phyloP scores from a whole-genome alignment of 2,329 filamentous ascomycete species.

The Didymella keratinophila region DNA sequence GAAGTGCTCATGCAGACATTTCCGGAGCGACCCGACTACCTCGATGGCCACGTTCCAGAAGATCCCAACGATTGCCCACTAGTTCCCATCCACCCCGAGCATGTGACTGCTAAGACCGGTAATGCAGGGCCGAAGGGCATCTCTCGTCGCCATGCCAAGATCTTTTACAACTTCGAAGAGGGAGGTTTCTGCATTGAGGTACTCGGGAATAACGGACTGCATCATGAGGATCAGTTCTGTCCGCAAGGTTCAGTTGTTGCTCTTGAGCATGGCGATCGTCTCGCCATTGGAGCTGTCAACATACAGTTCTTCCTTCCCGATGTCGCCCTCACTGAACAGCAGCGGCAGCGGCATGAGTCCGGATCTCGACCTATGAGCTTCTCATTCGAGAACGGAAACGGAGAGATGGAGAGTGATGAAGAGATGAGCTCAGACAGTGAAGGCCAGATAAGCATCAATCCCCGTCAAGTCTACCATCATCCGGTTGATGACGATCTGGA shows the following conservation, averaged over 20 bases:
- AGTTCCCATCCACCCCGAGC: constrained; percentile 74
- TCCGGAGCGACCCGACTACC: constrained; percentile 55
- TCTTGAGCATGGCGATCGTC: constrained; percentile 69
- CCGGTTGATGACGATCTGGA: constrained; percentile 38
- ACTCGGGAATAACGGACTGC: constrained; percentile 71
- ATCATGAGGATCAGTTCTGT: constrained; percentile 47
- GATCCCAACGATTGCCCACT: constrained; percentile 68
- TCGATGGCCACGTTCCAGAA: constrained; percentile 66
- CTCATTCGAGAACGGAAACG: constrained; percentile 71
- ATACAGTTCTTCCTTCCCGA: constrained; percentile 73
- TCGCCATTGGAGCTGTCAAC: constrained; percentile 75
- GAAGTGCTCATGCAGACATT: constrained; percentile 49
- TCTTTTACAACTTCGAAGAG: constrained; percentile 71
- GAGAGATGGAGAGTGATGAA: constrained; percentile 61
- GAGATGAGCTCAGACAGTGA: constrained; percentile 47
- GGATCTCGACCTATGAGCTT: constrained; percentile 71
- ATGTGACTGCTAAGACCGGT: constrained; percentile 49
- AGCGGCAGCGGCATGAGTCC: constrained; percentile 59
- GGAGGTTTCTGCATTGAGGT: constrained; percentile 71
- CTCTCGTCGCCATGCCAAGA: constrained; percentile 76
- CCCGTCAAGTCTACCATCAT: constrained; percentile 44
- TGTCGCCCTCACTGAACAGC: constrained; percentile 57
- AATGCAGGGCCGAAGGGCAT: constrained; percentile 74
- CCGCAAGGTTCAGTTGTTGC: constrained; percentile 43
- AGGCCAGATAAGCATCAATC: constrained; percentile 44